phyloP scores from a whole-genome alignment of 2,329 filamentous ascomycete species.

The Tympanopsis confertula region DNA sequence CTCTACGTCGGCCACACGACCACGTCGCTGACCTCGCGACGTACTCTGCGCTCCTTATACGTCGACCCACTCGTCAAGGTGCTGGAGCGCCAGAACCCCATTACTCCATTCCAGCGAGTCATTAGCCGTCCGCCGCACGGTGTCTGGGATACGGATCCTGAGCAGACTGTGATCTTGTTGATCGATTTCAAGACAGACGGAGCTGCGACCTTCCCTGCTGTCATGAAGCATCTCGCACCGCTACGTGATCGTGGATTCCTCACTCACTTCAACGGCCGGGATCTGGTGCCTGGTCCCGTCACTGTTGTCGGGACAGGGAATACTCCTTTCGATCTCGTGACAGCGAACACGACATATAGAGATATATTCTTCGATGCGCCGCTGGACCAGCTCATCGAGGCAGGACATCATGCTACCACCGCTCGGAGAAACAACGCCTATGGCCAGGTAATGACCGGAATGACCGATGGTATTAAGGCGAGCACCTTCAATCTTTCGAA shows the following conservation, averaged over 20 bases:
- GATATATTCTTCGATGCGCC: slow-evolving; percentile 61
- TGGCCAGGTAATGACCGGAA: neutral
- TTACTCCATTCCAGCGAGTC: slow-evolving; percentile 23
- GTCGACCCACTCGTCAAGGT: slow-evolving; percentile 50
- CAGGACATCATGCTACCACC: slow-evolving; percentile 4
- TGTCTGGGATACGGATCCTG: slow-evolving; percentile 40
- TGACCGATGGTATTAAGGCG: neutral
- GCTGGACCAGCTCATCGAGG: slow-evolving; percentile 29
- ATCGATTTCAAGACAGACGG: slow-evolving; percentile 59
- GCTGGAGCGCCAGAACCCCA: slow-evolving; percentile 38
- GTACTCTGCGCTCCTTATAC: slow-evolving; percentile 52
- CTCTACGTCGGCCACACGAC: slow-evolving; percentile 54
- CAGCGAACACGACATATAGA: slow-evolving; percentile 37
- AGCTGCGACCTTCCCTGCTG: slow-evolving; percentile 34
- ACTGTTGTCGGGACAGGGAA: slow-evolving; percentile 62
- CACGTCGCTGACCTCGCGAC: slow-evolving; percentile 36
- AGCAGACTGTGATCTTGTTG: slow-evolving; percentile 46
- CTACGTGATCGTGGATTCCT: slow-evolving; percentile 47
- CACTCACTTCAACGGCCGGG: slow-evolving; percentile 35
- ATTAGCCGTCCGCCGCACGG: slow-evolving; percentile 31
- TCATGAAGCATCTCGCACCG: slow-evolving; percentile 42
- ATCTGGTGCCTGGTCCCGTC: slow-evolving; percentile 40
- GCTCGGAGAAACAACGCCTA: neutral
- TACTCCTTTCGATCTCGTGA: slow-evolving; percentile 43
- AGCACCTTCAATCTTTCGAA: slow-evolving; percentile 35